Evolutionary conservation across 2,329 filamentous ascomycete species (phyloP).

Genomic region (Xylariaceae sp.): DNA sequence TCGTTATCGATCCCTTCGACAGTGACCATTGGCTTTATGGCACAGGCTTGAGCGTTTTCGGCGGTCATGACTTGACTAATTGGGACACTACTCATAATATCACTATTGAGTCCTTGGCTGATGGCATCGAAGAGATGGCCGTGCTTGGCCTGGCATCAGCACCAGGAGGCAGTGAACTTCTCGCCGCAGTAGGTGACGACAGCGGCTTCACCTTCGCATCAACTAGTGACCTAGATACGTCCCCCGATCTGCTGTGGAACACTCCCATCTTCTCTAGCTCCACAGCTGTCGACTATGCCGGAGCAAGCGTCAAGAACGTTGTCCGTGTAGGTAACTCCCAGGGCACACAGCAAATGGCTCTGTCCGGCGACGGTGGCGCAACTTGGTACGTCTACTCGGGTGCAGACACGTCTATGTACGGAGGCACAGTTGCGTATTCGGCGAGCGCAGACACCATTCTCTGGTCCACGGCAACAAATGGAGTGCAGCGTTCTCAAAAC

Average conservation of each 20-base stretch:
- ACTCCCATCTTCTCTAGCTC: constrained; percentile 46
- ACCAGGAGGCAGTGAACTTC: constrained; percentile 48
- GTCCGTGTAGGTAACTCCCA: constrained; percentile 49
- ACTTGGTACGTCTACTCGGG: constrained; percentile 49
- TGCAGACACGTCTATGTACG: constrained; percentile 41
- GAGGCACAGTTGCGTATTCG: constrained; percentile 49
- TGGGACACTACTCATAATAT: constrained; percentile 50
- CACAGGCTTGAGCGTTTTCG: constrained; percentile 55
- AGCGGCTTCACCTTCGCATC: constrained; percentile 49
- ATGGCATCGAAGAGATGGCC: constrained; percentile 54
- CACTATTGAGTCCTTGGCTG: constrained; percentile 48
- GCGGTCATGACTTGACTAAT: constrained; percentile 52
- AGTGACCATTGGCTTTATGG: constrained; percentile 60
- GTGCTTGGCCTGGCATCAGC: constrained; percentile 48
- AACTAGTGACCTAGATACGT: constrained; percentile 36
- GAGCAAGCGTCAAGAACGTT: constrained; percentile 43
- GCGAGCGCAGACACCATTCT: constrained; percentile 49
- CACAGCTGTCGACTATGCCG: constrained; percentile 48
- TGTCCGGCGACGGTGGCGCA: constrained; percentile 49
- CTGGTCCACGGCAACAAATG: constrained; percentile 42
- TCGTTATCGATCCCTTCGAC: constrained; percentile 57
- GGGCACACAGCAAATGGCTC: constrained; percentile 43
- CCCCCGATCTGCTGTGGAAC: constrained; percentile 46
- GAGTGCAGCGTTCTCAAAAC: constrained; percentile 43
- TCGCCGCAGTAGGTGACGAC: constrained; percentile 51